Percentiles rank a stretch among this genome's conserved stretches.
Conservation (phyloP, 352 stramenopile genomes). For the Nothophytophthora sp. region DNA sequence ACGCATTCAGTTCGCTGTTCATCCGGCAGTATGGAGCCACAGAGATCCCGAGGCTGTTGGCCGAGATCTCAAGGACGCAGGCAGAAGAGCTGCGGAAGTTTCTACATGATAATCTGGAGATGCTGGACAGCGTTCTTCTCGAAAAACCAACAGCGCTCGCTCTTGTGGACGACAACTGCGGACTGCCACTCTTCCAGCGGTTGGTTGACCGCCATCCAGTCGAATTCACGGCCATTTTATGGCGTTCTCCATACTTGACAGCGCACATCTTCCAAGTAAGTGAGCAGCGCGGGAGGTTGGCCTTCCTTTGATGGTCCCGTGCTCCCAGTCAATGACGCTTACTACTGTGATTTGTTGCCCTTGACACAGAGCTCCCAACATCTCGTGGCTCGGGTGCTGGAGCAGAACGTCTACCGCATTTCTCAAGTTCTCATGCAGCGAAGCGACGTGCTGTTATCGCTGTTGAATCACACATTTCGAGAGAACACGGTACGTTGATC, state of each 20-base stretch:
- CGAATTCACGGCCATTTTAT: slow-evolving; percentile 59
- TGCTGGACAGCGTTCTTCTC: slow-evolving; percentile 51
- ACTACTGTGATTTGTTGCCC: background rate
- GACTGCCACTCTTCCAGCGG: slow-evolving; percentile 43
- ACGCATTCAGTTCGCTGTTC: slow-evolving; percentile 40
- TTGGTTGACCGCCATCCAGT: slow-evolving; percentile 61
- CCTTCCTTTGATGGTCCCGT: background rate
- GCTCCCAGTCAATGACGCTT: background rate
- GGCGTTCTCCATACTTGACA: slow-evolving; percentile 59
- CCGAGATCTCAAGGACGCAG: slow-evolving; percentile 29
- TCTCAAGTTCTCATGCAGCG: slow-evolving; percentile 59
- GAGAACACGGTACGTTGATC: slow-evolving; percentile 49
- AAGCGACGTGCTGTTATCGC: slow-evolving; percentile 46
- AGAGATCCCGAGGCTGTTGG: slow-evolving; percentile 30
- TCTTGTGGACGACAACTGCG: slow-evolving; percentile 1
- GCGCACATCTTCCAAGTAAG: slow-evolving; percentile 72
- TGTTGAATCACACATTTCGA: slow-evolving; percentile 64
- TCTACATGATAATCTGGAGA: slow-evolving; percentile 43
- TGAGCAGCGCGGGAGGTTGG: background rate
- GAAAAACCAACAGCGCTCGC: slow-evolving; percentile 1
- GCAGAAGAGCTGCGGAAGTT: slow-evolving; percentile 42
- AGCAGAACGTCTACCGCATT: slow-evolving; percentile 74
- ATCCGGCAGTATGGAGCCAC: slow-evolving; percentile 24
- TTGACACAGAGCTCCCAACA: slow-evolving; percentile 48
- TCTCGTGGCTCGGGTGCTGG: slow-evolving; percentile 62